phyloP scores from a whole-genome alignment of 2,329 filamentous ascomycete genomes.

The Paraphoma sp. region DNA sequence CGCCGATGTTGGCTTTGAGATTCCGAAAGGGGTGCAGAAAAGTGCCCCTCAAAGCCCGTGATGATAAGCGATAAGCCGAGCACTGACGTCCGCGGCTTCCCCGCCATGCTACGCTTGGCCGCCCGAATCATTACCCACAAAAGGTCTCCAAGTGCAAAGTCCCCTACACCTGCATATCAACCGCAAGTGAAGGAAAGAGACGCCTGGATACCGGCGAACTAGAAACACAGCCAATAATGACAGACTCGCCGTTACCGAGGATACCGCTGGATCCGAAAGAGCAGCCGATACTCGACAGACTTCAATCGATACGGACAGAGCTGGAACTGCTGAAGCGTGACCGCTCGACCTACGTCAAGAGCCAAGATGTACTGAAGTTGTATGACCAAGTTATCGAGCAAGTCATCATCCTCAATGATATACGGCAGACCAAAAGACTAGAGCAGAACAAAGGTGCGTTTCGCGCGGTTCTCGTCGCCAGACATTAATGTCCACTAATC shows the following conservation, averaged over 20 bases:
- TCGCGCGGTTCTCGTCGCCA: background rate
- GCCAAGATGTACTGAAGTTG: slow-evolving; percentile 66
- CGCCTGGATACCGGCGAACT: slow-evolving; percentile 3
- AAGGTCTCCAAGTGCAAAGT: slow-evolving; percentile 10
- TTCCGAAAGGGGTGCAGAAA: background rate
- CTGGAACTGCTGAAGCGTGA: slow-evolving; percentile 69
- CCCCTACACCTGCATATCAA: slow-evolving; percentile 18
- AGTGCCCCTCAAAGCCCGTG: slow-evolving; percentile 2
- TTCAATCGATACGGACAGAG: slow-evolving; percentile 64
- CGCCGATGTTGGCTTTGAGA: background rate
- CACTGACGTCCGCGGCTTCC: slow-evolving; percentile 4
- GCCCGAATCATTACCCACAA: background rate
- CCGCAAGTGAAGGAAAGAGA: slow-evolving; percentile 12
- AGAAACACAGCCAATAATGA: slow-evolving; percentile 50
- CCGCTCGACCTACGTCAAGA: slow-evolving; percentile 70
- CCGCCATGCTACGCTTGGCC: slow-evolving; percentile 6
- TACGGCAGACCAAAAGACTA: slow-evolving; percentile 63
- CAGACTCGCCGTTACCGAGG: slow-evolving; percentile 67
- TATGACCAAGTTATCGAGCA: slow-evolving; percentile 68
- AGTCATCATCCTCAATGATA: slow-evolving; percentile 65
- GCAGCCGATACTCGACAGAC: slow-evolving; percentile 68
- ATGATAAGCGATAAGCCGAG: slow-evolving; percentile 5
- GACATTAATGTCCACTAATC: slow-evolving; percentile 3
- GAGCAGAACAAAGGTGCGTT: slow-evolving; percentile 65
- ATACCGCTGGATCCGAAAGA: slow-evolving; percentile 68